Percentiles rank a stretch among this genome's conserved stretches.
Conservation (phyloP, 306 rosid genomes). For the Ormosia semicastrata region DNA sequence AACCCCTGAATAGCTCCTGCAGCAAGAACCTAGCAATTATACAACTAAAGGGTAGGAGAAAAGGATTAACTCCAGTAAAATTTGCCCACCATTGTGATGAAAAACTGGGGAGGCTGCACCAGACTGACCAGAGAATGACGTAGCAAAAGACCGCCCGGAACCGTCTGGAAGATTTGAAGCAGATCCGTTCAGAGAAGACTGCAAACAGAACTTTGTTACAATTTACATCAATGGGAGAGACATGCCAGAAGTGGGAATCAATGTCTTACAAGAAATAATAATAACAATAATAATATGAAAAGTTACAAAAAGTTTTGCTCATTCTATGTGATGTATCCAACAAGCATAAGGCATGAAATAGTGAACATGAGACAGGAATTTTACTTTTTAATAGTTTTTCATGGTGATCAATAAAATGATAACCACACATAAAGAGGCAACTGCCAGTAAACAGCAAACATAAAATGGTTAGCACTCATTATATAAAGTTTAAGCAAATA, state of each 20-base stretch:
- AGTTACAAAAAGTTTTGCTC: background rate
- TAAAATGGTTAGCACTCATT: background rate
- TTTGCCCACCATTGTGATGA: conserved; percentile 85
- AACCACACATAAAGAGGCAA: background rate
- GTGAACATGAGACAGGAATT: background rate
- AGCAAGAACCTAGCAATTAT: conserved; percentile 41
- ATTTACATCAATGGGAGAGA: background rate
- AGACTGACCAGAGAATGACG: conserved; percentile 96
- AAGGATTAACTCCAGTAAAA: conserved; percentile 31
- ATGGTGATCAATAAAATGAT: background rate
- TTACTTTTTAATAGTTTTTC: background rate
- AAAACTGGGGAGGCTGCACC: conserved; percentile 91
- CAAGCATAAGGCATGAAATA: background rate
- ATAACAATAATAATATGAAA: background rate
- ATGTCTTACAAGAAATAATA: background rate
- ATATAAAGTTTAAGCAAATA: background rate
- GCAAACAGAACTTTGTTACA: conserved; percentile 34
- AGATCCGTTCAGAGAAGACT: conserved; percentile 94
- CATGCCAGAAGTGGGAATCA: background rate
- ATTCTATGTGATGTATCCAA: conserved; percentile 11
- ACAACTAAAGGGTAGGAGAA: conserved; percentile 32
- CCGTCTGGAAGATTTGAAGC: conserved; percentile 88
- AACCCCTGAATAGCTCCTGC: conserved; percentile 81
- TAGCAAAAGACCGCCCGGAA: conserved; percentile 75
- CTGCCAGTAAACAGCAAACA: background rate